These are phyloP conservation scores for Herpetomonas muscarum DNA, from an alignment of 208 protist genomes.

Conservation along the genomic window DNA sequence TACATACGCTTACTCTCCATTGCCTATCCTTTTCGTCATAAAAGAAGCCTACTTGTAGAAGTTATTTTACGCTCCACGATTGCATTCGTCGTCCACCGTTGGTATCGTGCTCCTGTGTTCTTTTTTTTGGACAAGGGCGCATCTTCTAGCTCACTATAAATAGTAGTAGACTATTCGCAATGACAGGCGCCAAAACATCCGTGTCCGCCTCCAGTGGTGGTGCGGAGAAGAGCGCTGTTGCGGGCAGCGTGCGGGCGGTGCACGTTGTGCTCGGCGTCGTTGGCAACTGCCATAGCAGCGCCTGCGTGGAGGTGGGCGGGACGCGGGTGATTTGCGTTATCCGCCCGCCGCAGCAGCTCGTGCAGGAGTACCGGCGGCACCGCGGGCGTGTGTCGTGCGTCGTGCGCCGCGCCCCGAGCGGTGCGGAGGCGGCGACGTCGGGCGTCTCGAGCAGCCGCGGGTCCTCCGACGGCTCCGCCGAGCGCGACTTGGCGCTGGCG, in stretches of 20 bases:
- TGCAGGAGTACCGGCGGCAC: constrained; percentile 77
- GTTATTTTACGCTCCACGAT: too few species aligned
- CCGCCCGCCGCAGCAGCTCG: constrained; percentile 79
- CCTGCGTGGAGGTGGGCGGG: constrained; percentile 70
- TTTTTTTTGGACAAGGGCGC: too few species aligned
- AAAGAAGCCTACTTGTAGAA: too few species aligned
- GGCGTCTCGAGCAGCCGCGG: constrained; percentile 8
- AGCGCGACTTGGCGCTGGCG: constrained; percentile 60
- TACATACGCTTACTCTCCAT: too few species aligned
- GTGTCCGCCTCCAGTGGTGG: constrained; percentile 16
- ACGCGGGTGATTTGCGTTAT: constrained; percentile 80
- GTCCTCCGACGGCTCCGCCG: constrained; percentile 13
- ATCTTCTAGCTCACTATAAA: too few species aligned
- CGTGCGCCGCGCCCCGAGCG: constrained; percentile 35
- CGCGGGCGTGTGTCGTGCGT: constrained; percentile 64
- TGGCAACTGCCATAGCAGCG: constrained; percentile 75
- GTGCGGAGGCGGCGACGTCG: constrained; percentile 19
- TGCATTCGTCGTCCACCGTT: too few species aligned
- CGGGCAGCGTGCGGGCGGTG: constrained; percentile 46
- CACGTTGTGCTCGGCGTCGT: constrained; percentile 71
- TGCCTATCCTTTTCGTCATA: too few species aligned
- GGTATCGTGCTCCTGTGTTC: too few species aligned
- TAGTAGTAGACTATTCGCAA: too few species aligned
- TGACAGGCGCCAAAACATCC: too few species aligned
- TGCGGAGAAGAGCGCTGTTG: constrained; percentile 22